phyloP scores from a whole-genome alignment of 768 basidiomycete species.

The Inosperma sp. region DNA sequence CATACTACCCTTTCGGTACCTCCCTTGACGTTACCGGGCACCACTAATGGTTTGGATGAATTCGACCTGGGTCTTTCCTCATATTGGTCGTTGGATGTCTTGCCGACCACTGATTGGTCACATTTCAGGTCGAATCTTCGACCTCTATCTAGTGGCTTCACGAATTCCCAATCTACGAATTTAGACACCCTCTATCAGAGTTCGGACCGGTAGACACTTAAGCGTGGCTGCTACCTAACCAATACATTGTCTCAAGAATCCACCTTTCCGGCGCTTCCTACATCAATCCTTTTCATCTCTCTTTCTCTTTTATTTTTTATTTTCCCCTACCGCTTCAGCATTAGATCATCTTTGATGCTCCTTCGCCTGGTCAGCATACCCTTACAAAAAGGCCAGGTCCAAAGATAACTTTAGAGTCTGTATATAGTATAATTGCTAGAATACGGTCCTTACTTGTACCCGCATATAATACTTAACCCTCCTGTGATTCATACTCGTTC shows the following conservation, averaged over 20 bases:
- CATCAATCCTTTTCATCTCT: background rate
- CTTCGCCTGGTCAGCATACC: slow-evolving; percentile 1
- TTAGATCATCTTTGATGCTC: background rate
- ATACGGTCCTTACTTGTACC: background rate
- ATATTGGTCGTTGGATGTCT: slow-evolving; percentile 1
- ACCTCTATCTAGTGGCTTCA: too few species aligned
- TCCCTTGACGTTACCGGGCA: background rate
- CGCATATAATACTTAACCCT: too few species aligned
- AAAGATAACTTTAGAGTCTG: background rate
- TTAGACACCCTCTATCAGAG: too few species aligned
- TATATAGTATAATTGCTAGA: background rate
- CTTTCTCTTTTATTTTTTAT: background rate
- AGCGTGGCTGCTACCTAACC: too few species aligned
- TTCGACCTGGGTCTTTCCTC: background rate
- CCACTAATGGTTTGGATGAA: background rate
- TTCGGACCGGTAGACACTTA: too few species aligned
- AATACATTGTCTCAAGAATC: too few species aligned
- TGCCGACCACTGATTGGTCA: too few species aligned
- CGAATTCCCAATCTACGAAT: too few species aligned
- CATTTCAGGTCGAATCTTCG: too few species aligned
- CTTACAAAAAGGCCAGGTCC: background rate
- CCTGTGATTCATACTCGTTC: too few species aligned
- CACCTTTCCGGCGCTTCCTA: background rate
- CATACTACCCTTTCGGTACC: background rate
- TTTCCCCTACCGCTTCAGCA: slow-evolving; percentile 8